A percentile compares a stretch with the other conserved stretches of the same genome.
Conservation (phyloP, 495 filamentous ascomycete genomes). For the Talaromyces proteolyticus region DNA sequence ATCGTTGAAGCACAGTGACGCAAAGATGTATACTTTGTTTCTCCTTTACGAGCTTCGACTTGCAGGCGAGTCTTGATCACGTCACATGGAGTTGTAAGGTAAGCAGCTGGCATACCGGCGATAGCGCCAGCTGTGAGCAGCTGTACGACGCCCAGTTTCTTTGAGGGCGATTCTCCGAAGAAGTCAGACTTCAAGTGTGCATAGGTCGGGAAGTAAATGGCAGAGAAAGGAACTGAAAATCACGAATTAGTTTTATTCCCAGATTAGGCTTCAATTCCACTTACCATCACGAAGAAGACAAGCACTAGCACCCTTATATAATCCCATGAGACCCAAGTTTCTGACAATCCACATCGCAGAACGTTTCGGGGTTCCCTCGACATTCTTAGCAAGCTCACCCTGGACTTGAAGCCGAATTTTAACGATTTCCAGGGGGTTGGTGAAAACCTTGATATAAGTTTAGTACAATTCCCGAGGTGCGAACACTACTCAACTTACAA, state of each 20-base stretch:
- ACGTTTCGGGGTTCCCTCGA: constrained; percentile 76
- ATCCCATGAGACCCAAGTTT: constrained; percentile 88
- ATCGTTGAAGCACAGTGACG: constrained; percentile 81
- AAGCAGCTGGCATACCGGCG: constrained; percentile 97
- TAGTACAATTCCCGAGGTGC: constrained; percentile 2
- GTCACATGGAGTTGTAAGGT: constrained; percentile 94
- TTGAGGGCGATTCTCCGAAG: constrained; percentile 84
- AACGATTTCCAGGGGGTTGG: constrained; percentile 96
- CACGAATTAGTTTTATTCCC: constrained; percentile 8
- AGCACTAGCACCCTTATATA: constrained; percentile 97
- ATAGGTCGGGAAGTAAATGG: constrained; percentile 98
- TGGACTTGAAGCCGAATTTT: constrained; percentile 98
- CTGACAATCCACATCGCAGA: constrained; percentile 96
- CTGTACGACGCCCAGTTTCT: constrained; percentile 88
- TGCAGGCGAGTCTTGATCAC: constrained; percentile 98
- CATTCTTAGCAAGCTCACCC: constrained; percentile 86
- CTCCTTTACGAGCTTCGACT: constrained; percentile 94
- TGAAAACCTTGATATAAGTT: constrained; percentile 64
- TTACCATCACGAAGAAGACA: constrained; percentile 81
- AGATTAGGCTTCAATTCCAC: not conserved
- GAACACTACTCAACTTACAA: constrained; percentile 54
- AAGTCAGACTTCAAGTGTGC: constrained; percentile 87
- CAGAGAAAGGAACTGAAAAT: constrained; percentile 76
- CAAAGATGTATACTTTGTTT: constrained; percentile 78
- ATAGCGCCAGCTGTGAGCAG: constrained; percentile 93